Evolutionary conservation across 2,329 filamentous ascomycete species (phyloP).

Genomic region (Alternaria sp.): DNA sequence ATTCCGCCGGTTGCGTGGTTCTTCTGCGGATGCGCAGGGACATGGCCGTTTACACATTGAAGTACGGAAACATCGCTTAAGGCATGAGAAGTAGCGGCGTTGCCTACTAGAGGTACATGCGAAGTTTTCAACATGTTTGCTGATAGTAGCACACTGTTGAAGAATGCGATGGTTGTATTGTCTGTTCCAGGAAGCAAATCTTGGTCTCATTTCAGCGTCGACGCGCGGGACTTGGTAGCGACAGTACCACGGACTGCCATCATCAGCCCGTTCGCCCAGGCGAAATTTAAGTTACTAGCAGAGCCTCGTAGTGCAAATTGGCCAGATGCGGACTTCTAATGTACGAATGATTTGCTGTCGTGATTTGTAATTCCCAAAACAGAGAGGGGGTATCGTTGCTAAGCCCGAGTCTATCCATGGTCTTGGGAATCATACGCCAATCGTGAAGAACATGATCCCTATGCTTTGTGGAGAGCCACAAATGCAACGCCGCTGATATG

Average conservation of each 20-base stretch:
- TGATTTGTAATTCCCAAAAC: conserved; percentile 2
- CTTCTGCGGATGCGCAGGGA: too few species aligned
- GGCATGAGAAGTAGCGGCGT: too few species aligned
- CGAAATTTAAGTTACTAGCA: background rate
- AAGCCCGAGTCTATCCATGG: conserved; percentile 14
- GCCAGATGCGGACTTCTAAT: background rate
- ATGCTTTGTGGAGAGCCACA: conserved; percentile 1
- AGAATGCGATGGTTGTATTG: background rate
- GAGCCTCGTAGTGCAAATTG: background rate
- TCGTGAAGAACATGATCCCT: background rate
- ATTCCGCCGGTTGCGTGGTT: too few species aligned
- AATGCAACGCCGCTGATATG: conserved; percentile 16
- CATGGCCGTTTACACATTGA: too few species aligned
- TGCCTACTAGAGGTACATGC: too few species aligned
- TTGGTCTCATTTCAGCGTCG: background rate
- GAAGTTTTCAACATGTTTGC: background rate
- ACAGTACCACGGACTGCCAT: background rate
- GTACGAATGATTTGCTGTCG: background rate
- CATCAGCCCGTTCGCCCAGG: conserved; percentile 15
- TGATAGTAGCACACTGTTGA: background rate
- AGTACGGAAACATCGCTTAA: too few species aligned
- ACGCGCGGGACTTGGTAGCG: background rate
- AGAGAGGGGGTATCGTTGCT: conserved; percentile 14
- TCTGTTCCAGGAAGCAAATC: background rate
- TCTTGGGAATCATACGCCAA: conserved; percentile 12